Conservation (phyloP, 2,329 filamentous ascomycete species). For the Leptoxyphium fumago region DNA sequence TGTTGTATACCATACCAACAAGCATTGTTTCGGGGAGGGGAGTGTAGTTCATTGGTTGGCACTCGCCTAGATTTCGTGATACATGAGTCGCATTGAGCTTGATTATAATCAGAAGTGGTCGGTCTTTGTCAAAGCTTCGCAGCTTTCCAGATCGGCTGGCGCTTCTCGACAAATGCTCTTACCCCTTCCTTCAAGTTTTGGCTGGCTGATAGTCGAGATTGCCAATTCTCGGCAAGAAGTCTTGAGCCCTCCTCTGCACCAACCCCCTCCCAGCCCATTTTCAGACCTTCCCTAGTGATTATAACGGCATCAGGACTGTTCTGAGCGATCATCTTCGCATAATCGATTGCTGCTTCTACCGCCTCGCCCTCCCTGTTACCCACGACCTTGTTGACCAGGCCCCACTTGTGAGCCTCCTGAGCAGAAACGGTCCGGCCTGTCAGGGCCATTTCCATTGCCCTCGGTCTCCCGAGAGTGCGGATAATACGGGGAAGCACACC, state of each 20-base stretch:
- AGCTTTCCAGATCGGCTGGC: conserved; percentile 51
- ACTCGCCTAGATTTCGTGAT: no score
- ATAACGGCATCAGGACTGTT: conserved; percentile 60
- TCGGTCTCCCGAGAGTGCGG: conserved; percentile 50
- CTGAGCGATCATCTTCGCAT: conserved; percentile 50
- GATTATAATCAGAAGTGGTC: no score
- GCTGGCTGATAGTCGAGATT: conserved; percentile 43
- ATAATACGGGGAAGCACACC: conserved; percentile 55
- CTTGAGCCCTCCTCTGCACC: conserved; percentile 49
- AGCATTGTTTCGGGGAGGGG: no score
- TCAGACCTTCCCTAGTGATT: conserved; percentile 56
- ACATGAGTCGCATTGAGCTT: no score
- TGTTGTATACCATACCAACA: no score
- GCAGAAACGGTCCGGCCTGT: conserved; percentile 47
- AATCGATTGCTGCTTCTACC: conserved; percentile 42
- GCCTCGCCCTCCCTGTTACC: conserved; percentile 26
- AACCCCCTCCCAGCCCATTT: conserved; percentile 56
- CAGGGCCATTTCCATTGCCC: conserved; percentile 58
- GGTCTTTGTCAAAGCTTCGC: conserved; percentile 18
- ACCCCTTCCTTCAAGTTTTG: conserved; percentile 66
- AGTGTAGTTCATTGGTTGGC: no score
- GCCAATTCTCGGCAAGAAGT: conserved; percentile 43
- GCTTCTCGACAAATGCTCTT: conserved; percentile 61
- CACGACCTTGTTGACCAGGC: conserved; percentile 50
- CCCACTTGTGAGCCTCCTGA: conserved; percentile 47